Percentiles rank a stretch among this genome's conserved stretches.
Evolutionary conservation across 2,329 filamentous ascomycete species (phyloP).

Genomic region (Trichoderma arundinaceum): DNA sequence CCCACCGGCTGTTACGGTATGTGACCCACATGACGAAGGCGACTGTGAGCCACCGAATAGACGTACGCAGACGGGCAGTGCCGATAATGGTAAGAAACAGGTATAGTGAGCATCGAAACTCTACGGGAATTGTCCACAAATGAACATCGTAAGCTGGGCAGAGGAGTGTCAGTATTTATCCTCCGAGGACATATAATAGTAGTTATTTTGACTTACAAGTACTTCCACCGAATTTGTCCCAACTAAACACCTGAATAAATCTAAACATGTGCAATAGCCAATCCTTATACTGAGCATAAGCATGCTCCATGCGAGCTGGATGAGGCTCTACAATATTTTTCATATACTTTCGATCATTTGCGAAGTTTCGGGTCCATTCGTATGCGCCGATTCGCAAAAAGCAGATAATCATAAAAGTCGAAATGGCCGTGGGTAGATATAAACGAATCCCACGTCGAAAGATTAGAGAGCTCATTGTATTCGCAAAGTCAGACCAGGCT

Average conservation of each 20-base stretch:
- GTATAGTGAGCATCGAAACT: conserved; percentile 63
- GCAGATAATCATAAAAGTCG: conserved; percentile 54
- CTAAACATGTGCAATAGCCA: conserved; percentile 56
- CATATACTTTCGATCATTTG: conserved; percentile 50
- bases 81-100: conserved; percentile 61
- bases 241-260: conserved; percentile 59
- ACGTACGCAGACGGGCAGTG: conserved; percentile 53
- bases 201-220: conserved; percentile 44
- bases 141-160: conserved; percentile 58
- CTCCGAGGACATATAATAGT: neutral
- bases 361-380: conserved; percentile 55
- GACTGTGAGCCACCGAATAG: conserved; percentile 52
- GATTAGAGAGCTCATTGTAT: conserved; percentile 55
- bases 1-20: conserved; percentile 58
- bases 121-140: conserved; percentile 67
- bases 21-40: conserved; percentile 50
- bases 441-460: conserved; percentile 60
- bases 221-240: conserved; percentile 55
- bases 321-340: conserved; percentile 58
- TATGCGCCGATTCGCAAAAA: conserved; percentile 55
- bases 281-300: conserved; percentile 50
- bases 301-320: conserved; percentile 47
- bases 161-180: conserved; percentile 34
- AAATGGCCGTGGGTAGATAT: conserved; percentile 57
- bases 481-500: conserved; percentile 49